These are phyloP conservation scores for Acer negundo DNA, from an alignment of 345 rosid genomes.

Conservation along the genomic window DNA sequence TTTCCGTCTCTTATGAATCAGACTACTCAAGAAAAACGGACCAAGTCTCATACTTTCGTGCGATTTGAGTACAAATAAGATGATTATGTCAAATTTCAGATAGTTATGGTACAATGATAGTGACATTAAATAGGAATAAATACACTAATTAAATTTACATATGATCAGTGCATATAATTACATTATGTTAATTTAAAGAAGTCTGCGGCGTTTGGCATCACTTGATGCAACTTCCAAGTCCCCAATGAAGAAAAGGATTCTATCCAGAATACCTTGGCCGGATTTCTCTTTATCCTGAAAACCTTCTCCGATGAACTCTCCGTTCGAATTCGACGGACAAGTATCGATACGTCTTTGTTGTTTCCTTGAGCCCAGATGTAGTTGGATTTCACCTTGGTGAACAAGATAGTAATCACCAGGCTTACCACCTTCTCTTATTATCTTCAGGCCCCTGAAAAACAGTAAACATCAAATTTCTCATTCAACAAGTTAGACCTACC, in stretches of 20 bases:
- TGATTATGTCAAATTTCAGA: no score
- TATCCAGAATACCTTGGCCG: constrained; percentile 41
- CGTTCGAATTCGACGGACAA: not conserved
- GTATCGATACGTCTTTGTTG: constrained; percentile 18
- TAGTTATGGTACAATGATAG: no score
- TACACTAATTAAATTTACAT: not conserved
- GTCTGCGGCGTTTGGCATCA: constrained; percentile 40
- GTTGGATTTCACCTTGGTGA: constrained; percentile 61
- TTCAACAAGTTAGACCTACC: not conserved
- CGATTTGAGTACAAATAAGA: no score
- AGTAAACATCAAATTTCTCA: not conserved
- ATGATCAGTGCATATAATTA: not conserved
- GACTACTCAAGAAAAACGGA: no score
- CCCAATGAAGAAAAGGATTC: constrained; percentile 55
- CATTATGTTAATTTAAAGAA: constrained; percentile 10
- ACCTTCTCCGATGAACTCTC: constrained; percentile 9
- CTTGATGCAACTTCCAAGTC: constrained; percentile 57
- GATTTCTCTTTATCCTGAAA: constrained; percentile 28
- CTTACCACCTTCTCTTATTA: constrained; percentile 56
- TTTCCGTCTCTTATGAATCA: no score
- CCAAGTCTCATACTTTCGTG: no score
- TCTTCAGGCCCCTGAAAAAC: constrained; percentile 51
- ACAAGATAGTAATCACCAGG: constrained; percentile 48
- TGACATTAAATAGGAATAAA: not conserved
- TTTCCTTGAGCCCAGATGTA: constrained; percentile 45